A percentile compares a stretch with the other conserved stretches of the same genome.
These are phyloP conservation scores for Lentinus tigrinus DNA, from an alignment of 768 basidiomycete species.

Conservation along the genomic window DNA sequence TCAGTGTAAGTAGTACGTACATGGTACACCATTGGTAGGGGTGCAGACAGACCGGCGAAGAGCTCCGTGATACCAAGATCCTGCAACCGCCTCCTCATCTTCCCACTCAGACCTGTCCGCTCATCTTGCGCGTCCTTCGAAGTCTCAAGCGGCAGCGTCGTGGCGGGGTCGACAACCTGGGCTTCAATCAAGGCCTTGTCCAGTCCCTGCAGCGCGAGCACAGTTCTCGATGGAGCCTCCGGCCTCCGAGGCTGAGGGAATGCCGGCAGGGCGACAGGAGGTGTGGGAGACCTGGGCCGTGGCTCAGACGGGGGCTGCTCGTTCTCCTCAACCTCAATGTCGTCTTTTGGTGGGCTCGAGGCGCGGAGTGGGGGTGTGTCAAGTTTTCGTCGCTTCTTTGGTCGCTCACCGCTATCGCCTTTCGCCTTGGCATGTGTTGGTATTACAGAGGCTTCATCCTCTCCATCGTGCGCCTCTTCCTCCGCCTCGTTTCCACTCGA, in stretches of 20 bases:
- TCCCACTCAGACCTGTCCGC: conserved; percentile 54
- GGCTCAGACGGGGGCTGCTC: not conserved
- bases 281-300: conserved; percentile 23
- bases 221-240: conserved; percentile 63
- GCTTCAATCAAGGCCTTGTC: conserved; percentile 73
- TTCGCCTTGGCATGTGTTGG: conserved; percentile 5
- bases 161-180: conserved; percentile 60
- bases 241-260: conserved; percentile 72
- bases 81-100: conserved; percentile 58
- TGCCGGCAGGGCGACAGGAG: conserved; percentile 48
- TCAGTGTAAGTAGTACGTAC: not conserved
- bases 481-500: conserved; percentile 21
- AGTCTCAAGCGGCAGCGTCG: conserved; percentile 42
- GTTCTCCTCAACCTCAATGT: not conserved
- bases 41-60: conserved; percentile 70
- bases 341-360: not conserved
- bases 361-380: conserved; percentile 9
- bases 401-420: conserved; percentile 26
- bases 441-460: conserved; percentile 6
- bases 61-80: conserved; percentile 83
- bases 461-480: conserved; percentile 13
- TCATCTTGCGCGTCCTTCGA: conserved; percentile 39
- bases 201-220: conserved; percentile 76
- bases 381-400: conserved; percentile 46
- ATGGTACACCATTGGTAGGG: not conserved